Evolutionary conservation across 495 filamentous ascomycete species (phyloP), one percentile per base, ranked within the genome.

Genomic region (Xylaria sp.): DNA sequence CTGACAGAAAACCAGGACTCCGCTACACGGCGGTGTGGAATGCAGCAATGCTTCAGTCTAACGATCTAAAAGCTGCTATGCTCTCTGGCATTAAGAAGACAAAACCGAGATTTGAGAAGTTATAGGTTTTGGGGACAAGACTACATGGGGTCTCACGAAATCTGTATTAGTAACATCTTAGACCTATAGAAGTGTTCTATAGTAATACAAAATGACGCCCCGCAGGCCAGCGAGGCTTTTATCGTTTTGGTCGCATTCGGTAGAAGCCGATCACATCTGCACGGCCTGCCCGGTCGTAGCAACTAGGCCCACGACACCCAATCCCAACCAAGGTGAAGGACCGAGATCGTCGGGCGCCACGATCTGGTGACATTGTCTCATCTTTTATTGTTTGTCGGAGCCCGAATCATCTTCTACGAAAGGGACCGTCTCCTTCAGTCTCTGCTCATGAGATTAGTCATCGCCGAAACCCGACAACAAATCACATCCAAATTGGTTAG

Each of bases 21-120:
- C 86, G 88, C 61, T 98, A 97, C 83, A 96, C 93, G 15, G 84
- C 86, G 11, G 85, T 95, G 1, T 98, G 95, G 96, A 99, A 99
- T 75, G 84, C 88, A 67, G 91, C 89, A 4, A 90, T 91, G 71
- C 75, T 98, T 70, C 95, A 98, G 85, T 92, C 93, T 7, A 83
- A 84, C 65, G 96, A 99, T 86, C 84, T 97, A 11, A 78, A 87
- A 73, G 82, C 85, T 61, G 94, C 96, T 0, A 81, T 97, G 77
- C 71, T 92, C 70, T 91, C 91, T 8, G 93, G 92, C 2, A 77
- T 97, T 65, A 84, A 92, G 83, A 97, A 92, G 87, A 89, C 86
- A 72, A 95, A 89, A 74, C 90, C 93, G 14, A 92, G 82, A 12
- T 99, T 97, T 85, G 91, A 90, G 80, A 99, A 98, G 83, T 80